Conservation (phyloP, 2,329 filamentous ascomycete species). For the Aureobasidium subglaciale region DNA sequence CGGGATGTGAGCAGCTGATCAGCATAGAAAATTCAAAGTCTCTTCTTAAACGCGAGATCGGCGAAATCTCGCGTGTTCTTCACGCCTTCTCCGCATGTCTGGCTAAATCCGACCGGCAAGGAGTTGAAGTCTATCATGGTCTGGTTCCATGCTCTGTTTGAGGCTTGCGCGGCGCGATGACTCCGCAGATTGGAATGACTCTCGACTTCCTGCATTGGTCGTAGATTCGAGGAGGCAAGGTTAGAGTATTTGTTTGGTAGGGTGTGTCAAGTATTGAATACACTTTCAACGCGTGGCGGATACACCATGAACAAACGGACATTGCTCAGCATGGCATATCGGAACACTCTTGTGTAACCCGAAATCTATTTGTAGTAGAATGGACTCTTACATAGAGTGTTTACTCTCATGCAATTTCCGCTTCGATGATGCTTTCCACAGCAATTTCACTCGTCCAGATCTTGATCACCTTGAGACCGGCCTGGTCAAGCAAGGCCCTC, state of each 20-base stretch:
- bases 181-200: too few species aligned
- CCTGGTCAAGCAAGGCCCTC: conserved; percentile 26
- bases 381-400: too few species aligned
- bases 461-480: conserved; percentile 31
- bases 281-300: too few species aligned
- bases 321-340: too few species aligned
- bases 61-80: neutral
- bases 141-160: neutral
- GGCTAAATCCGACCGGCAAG: neutral
- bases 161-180: neutral
- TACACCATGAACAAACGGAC: too few species aligned
- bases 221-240: too few species aligned
- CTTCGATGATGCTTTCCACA: neutral
- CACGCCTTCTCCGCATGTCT: neutral
- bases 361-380: too few species aligned
- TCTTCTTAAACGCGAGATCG: neutral
- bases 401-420: neutral
- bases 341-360: too few species aligned
- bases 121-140: neutral
- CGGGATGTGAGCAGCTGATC: neutral
- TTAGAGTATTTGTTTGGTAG: too few species aligned
- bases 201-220: too few species aligned
- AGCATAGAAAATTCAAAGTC: neutral
- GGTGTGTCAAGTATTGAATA: too few species aligned
- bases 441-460: conserved; percentile 22